Percentiles rank a stretch among this genome's conserved stretches.
phyloP scores from a whole-genome alignment of 495 filamentous ascomycete species.

The Pyronema domesticum region DNA sequence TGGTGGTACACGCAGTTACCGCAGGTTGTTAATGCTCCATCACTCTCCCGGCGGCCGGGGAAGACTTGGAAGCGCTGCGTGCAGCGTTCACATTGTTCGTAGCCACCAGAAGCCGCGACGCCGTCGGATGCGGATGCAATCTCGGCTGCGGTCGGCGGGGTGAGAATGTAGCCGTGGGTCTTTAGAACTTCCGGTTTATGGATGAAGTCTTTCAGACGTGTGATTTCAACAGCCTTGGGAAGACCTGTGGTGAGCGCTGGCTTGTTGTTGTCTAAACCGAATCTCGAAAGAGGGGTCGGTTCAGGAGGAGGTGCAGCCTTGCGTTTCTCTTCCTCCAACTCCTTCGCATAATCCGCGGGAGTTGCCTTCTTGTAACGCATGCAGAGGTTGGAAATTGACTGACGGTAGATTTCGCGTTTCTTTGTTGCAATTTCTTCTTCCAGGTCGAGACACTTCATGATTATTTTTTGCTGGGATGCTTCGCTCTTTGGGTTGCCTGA shows the following conservation, averaged over 20 bases:
- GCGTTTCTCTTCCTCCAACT: slow-evolving; percentile 24
- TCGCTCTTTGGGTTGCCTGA: slow-evolving; percentile 43
- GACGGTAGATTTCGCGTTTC: slow-evolving; percentile 52
- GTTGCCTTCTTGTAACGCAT: slow-evolving; percentile 54
- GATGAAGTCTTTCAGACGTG: slow-evolving; percentile 39
- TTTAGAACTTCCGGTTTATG: slow-evolving; percentile 42
- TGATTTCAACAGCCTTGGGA: slow-evolving; percentile 45
- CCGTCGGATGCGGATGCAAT: slow-evolving; percentile 45
- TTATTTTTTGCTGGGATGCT: slow-evolving; percentile 46
- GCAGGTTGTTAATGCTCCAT: slow-evolving; percentile 60
- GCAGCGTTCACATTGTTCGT: slow-evolving; percentile 81
- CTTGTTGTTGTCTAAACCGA: slow-evolving; percentile 16
- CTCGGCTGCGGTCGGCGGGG: slow-evolving; percentile 40
- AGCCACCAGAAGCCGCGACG: slow-evolving; percentile 47
- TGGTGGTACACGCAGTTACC: slow-evolving; percentile 65
- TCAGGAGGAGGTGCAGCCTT: slow-evolving; percentile 6
- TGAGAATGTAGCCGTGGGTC: slow-evolving; percentile 56
- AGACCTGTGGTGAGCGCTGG: slow-evolving; percentile 44
- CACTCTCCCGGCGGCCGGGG: slow-evolving; percentile 59
- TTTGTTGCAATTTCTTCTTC: slow-evolving; percentile 60
- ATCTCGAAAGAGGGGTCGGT: slow-evolving; percentile 5
- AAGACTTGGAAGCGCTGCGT: slow-evolving; percentile 76
- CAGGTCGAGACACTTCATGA: slow-evolving; percentile 62
- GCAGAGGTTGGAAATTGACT: slow-evolving; percentile 65
- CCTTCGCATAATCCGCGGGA: slow-evolving; percentile 45